phyloP scores from a whole-genome alignment of 768 basidiomycete genomes.

The Phaffia australis region DNA sequence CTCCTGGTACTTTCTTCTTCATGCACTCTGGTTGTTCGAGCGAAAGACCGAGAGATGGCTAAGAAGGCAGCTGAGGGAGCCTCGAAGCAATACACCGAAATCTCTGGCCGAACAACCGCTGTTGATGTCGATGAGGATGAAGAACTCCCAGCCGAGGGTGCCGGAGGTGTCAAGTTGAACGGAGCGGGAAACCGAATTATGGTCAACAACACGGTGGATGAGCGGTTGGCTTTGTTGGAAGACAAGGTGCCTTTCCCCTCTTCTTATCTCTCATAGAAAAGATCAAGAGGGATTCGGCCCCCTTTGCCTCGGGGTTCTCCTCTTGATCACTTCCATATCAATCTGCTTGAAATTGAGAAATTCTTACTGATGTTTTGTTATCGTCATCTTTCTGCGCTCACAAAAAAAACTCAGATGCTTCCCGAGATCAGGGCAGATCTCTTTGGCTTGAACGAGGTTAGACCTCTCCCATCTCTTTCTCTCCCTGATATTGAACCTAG shows the following conservation, averaged over 20 bases:
- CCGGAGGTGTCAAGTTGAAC: conserved; percentile 72
- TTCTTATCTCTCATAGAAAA: neutral
- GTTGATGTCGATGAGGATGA: conserved; percentile 48
- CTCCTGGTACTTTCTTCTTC: conserved; percentile 67
- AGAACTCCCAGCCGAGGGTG: conserved; percentile 59
- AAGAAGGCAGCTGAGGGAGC: conserved; percentile 58
- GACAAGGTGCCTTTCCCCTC: conserved; percentile 54
- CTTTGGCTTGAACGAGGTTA: conserved; percentile 60
- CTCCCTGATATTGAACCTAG: no score
- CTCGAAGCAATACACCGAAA: conserved; percentile 55
- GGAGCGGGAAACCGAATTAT: conserved; percentile 67
- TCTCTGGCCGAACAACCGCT: conserved; percentile 58
- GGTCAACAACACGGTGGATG: conserved; percentile 89
- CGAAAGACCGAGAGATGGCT: conserved; percentile 53
- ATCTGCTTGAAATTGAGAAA: neutral
- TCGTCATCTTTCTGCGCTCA: neutral
- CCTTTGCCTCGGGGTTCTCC: neutral
- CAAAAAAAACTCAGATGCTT: conserved; percentile 58
- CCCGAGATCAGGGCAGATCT: conserved; percentile 83
- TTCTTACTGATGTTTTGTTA: neutral
- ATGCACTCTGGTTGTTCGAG: conserved; percentile 56
- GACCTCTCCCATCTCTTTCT: neutral
- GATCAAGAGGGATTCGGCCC: neutral
- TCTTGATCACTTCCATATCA: neutral
- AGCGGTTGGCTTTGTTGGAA: conserved; percentile 75